phyloP scores from a whole-genome alignment of 495 filamentous ascomycete species.

The Chlorociboria aeruginascens region DNA sequence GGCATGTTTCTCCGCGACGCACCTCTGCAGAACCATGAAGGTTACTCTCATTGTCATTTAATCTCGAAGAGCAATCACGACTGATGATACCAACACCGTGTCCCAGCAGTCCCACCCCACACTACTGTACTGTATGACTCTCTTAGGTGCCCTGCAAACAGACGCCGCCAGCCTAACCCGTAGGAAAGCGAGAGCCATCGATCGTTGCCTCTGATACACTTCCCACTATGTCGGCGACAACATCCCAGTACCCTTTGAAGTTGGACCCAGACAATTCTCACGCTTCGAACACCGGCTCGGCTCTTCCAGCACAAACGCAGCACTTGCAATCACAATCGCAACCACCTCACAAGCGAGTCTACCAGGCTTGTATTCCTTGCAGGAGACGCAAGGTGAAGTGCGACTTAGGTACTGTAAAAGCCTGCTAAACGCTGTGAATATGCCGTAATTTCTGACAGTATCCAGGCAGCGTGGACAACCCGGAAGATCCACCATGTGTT shows the following conservation, averaged over 20 bases:
- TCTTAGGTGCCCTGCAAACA: constrained; percentile 7
- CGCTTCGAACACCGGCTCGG: constrained; percentile 6
- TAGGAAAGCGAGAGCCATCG: constrained; percentile 5
- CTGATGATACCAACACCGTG: no score
- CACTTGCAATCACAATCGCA: constrained; percentile 10
- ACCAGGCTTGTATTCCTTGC: constrained; percentile 86
- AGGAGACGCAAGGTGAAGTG: constrained; percentile 86
- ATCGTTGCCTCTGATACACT: constrained; percentile 1
- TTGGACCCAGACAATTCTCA: constrained; percentile 9
- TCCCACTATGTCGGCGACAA: constrained; percentile 11
- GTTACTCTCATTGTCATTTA: no score
- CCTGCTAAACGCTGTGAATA: no score
- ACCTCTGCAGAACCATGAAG: no score
- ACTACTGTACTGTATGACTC: no score
- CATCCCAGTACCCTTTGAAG: constrained; percentile 5
- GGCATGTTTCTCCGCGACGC: no score
- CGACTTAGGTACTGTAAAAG: constrained; percentile 49
- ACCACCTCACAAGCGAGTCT: constrained; percentile 57
- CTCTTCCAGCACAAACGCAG: constrained; percentile 10
- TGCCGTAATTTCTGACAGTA: no score
- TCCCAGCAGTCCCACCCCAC: no score
- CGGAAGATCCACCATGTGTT: constrained; percentile 77
- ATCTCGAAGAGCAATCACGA: no score
- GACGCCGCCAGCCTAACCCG: constrained; percentile 17
- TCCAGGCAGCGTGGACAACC: constrained; percentile 81